phyloP scores from a whole-genome alignment of 2,329 filamentous ascomycete genomes.

The Stagonosporopsis rhizophila region DNA sequence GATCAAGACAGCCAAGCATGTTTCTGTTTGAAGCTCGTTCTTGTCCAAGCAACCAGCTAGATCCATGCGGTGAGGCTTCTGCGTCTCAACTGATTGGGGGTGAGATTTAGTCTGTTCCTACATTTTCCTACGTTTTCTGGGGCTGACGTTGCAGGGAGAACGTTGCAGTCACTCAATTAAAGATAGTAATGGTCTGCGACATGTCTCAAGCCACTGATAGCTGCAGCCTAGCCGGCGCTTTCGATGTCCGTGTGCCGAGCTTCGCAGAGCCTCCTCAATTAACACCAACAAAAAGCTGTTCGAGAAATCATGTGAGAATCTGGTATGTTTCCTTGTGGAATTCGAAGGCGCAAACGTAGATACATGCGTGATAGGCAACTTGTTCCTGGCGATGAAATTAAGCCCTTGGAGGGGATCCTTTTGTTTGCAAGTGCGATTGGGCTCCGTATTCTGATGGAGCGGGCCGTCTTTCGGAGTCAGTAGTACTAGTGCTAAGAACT shows the following conservation, averaged over 20 bases:
- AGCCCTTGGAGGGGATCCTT: no score
- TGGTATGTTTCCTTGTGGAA: no score
- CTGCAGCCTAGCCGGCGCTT: not conserved
- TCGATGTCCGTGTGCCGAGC: not conserved
- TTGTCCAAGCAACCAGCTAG: not conserved
- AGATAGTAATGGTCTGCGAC: not conserved
- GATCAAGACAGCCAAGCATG: not conserved
- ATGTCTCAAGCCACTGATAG: not conserved
- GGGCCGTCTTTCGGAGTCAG: not conserved
- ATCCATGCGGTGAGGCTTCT: no score
- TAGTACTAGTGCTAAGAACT: not conserved
- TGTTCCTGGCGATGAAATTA: not conserved
- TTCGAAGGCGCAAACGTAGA: not conserved
- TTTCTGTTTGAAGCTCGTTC: not conserved
- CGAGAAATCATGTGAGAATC: no score
- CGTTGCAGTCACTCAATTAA: not conserved
- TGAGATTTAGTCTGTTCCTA: not conserved
- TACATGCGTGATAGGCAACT: not conserved
- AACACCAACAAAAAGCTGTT: no score
- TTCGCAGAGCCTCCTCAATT: not conserved
- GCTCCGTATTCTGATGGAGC: not conserved
- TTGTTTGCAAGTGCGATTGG: no score
- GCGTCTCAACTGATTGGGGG: no score
- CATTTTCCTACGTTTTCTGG: no score
- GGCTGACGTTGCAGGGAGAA: not conserved